Evolutionary conservation across 1,284 basidiomycete species (phyloP).

Genomic region (Malassezia vespertilionis): DNA sequence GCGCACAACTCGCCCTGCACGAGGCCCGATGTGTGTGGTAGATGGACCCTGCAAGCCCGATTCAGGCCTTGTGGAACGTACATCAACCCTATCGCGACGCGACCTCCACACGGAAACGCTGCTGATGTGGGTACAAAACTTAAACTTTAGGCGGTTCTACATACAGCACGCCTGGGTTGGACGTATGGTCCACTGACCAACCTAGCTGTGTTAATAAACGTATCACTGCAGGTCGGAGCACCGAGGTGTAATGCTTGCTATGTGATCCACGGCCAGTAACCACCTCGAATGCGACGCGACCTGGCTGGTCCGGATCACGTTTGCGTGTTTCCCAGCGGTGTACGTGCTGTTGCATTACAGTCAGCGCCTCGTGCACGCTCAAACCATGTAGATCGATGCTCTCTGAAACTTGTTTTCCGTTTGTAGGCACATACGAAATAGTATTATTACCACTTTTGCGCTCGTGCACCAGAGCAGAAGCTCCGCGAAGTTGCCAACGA

Average conservation of each 20-base stretch:
- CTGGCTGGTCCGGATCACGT: neutral
- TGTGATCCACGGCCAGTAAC: constrained; percentile 48
- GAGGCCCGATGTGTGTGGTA: too few species aligned
- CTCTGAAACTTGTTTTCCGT: constrained; percentile 17
- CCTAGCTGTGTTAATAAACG: constrained; percentile 10
- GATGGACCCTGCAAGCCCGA: too few species aligned
- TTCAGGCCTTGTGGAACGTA: too few species aligned
- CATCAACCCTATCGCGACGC: too few species aligned
- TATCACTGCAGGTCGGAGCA: constrained; percentile 44
- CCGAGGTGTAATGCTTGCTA: constrained; percentile 38
- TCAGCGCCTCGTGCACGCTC: constrained; percentile 45
- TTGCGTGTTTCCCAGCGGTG: constrained; percentile 35
- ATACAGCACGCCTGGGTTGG: constrained; percentile 10
- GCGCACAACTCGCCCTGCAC: too few species aligned
- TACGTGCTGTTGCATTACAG: constrained; percentile 41
- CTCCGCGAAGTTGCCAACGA: constrained; percentile 43
- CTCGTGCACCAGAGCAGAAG: constrained; percentile 42
- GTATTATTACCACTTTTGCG: constrained; percentile 17
- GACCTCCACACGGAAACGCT: too few species aligned
- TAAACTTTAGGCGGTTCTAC: too few species aligned
- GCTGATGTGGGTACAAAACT: too few species aligned
- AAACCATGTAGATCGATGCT: constrained; percentile 47
- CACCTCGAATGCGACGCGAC: constrained; percentile 36
- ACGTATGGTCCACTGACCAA: constrained; percentile 4
- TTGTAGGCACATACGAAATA: neutral